Conservation (phyloP, 1,139 yeast species). For the Yamadazyma friedrichii region DNA sequence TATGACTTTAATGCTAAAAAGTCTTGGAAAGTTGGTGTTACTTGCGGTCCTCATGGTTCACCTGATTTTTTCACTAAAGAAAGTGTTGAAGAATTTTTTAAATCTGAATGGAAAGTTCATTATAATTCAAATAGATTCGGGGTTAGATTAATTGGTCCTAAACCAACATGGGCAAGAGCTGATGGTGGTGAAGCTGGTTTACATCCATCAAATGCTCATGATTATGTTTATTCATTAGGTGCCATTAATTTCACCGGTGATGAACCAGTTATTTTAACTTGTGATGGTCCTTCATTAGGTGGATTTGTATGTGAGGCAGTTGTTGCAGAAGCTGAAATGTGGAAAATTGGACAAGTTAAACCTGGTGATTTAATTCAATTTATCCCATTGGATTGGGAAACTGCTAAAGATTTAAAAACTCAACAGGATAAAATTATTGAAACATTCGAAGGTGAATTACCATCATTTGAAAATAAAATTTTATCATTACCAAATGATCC, state of each 20-base stretch:
- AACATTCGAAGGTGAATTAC: slow-evolving; percentile 39
- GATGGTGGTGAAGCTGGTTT: slow-evolving; percentile 98
- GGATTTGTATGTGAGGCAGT: slow-evolving; percentile 98
- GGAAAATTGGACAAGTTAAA: slow-evolving; percentile 97
- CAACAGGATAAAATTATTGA: slow-evolving; percentile 58
- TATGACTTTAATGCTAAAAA: slow-evolving; percentile 40
- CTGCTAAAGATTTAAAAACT: slow-evolving; percentile 63
- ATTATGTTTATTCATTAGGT: slow-evolving; percentile 93
- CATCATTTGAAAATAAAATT: slow-evolving; percentile 28
- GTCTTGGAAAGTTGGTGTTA: slow-evolving; percentile 86
- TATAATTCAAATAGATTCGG: slow-evolving; percentile 97
- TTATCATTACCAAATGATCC: slow-evolving; percentile 57
- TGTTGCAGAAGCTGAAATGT: slow-evolving; percentile 92
- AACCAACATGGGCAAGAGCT: slow-evolving; percentile 94
- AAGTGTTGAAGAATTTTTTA: slow-evolving; percentile 71
- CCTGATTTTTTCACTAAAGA: slow-evolving; percentile 90
- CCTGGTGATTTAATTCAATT: slow-evolving; percentile 88
- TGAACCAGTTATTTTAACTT: slow-evolving; percentile 93
- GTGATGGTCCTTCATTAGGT: slow-evolving; percentile 97
- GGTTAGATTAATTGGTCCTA: slow-evolving; percentile 91
- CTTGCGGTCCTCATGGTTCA: slow-evolving; percentile 96
- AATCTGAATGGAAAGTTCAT: slow-evolving; percentile 86
- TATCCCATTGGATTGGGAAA: slow-evolving; percentile 68
- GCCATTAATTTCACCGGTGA: slow-evolving; percentile 98
- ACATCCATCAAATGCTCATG: slow-evolving; percentile 97